Base-by-base conservation (phyloP, 441 rosid genomes). In the California macrophylla region DNA sequence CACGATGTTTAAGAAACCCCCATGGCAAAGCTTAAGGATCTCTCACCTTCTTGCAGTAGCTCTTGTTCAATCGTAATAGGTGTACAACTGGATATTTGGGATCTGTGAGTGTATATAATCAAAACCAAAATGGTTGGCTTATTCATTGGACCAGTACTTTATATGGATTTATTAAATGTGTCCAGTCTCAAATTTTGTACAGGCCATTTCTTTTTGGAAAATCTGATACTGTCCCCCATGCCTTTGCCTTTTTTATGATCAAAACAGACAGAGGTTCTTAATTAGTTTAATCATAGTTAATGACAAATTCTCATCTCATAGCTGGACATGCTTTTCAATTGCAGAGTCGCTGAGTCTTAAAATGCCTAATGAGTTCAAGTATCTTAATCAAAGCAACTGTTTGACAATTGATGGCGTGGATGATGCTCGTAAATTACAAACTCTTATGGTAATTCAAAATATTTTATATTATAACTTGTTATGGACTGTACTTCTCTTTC, bases 331-430 rank as follows among this genome's bases (percentile, higher is more conserved):
- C 62, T 45, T 74, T 68, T 54, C 68, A 70, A 76, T 64, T 83
- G 85, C 87, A 94, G 98, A 86, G 76, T 84, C 80, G 56, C 78
- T 94, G 71, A 87, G 87, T 74, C 90, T 94, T 81, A 91, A 85
- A 85, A 66, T 71, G 75, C 94, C 97, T 20, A 77, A 82, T 63
- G 93, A 83, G 72, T 94, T 90, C 79, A 84, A 81, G 79, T 94
- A 92, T 85, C 87, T 94, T 71, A 85, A 83, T 71, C 97, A 94
- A 77, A 90, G 99, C 72, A 85, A 84, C 67, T 90, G 97, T 85
- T 82, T 89, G 85, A 73, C 79, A 61, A 83, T 91, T 76, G 80
- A 83, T 65, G 89, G 94, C 54, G 86, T 90, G 69, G 88, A 91
- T 78, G 98, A 94, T 80, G 84, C 89, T 72, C 72, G 75, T 75